These are phyloP conservation scores for Pythium oligandrum DNA, from an alignment of 352 stramenopile species.

Conservation along the genomic window DNA sequence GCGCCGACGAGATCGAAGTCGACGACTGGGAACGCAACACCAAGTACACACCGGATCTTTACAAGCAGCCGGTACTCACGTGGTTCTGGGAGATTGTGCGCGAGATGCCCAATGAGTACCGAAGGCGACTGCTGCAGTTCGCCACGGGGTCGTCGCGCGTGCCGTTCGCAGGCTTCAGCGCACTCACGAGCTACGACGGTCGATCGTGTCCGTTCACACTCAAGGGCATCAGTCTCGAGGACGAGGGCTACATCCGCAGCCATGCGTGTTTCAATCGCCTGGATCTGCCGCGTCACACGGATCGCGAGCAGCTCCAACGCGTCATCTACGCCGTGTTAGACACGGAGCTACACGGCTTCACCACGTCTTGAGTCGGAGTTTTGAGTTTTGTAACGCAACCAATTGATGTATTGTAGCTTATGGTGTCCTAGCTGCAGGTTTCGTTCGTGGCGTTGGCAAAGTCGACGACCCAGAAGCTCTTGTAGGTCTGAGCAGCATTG, in stretches of 20 bases:
- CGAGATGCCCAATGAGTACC: slow-evolving; percentile 29
- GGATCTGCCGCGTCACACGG: slow-evolving; percentile 64
- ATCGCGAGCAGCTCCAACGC: no score
- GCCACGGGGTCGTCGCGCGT: slow-evolving; percentile 15
- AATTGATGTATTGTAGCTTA: no score
- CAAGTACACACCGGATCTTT: slow-evolving; percentile 2
- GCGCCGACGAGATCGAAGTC: slow-evolving; percentile 88
- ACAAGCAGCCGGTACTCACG: slow-evolving; percentile 7
- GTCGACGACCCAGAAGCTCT: slow-evolving; percentile 26
- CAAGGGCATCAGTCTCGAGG: slow-evolving; percentile 8
- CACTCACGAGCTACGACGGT: slow-evolving; percentile 19
- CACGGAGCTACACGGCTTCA: no score
- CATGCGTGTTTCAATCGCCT: slow-evolving; percentile 52
- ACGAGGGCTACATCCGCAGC: slow-evolving; percentile 45
- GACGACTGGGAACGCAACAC: slow-evolving; percentile 89
- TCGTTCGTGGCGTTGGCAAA: slow-evolving; percentile 15
- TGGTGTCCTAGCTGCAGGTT: background rate
- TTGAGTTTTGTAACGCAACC: no score
- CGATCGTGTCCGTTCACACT: slow-evolving; percentile 27
- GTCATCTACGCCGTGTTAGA: no score
- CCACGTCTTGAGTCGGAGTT: no score
- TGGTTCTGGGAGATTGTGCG: slow-evolving; percentile 54
- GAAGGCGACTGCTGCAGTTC: slow-evolving; percentile 35
- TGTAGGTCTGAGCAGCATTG: slow-evolving; percentile 20
- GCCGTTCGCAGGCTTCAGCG: slow-evolving; percentile 14